Base-by-base conservation (phyloP, 2,329 filamentous ascomycete species). In the Sclerotinia glacialis region DNA sequence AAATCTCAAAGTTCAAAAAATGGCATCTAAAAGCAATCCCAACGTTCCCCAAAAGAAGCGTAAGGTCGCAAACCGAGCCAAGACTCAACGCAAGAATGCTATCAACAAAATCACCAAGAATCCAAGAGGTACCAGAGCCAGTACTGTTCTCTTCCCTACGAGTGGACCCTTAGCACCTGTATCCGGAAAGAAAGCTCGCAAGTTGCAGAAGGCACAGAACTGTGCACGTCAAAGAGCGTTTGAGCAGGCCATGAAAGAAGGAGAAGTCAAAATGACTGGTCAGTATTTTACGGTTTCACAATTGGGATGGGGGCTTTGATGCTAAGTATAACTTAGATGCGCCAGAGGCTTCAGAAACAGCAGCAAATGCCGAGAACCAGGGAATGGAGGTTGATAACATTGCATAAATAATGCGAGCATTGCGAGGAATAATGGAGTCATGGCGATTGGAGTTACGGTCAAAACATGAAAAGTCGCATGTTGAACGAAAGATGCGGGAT, bases 21-120 rank as follows among this genome's bases (percentile, higher is more conserved):
- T 77, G 75, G 74, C 76, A 70, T 77, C 76, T 64, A 68, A 74
- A 59, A 70, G 71, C 26, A 77, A 77, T 47, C 74, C 75, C 47
- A 77, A 77, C 62, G 75, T 76, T 18, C 76, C 76, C 12, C 75
- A 73, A 60, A 77, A 77, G 68, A 71, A 72, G 55, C 71, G 75
- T 23, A 71, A 72, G 14, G 68, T 72, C 53, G 74, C 75, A 5
- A 72, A 67, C 60, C 68, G 75, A 42, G 67, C 69, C 37, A 77
- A 77, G 64, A 71, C 74, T 46, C 76, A 77, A 67, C 74, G 71
- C 65, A 69, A 69, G 40, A 76, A 73, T 28, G 70, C 75, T 3
- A 49, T 67, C 21, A 72, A 71, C 54, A 71, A 70, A 59, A 67
- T 76, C 66, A 68, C 68, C 23, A 77, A 77, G 66, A 76, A 76